A percentile compares a stretch with the other conserved stretches of the same genome.
phyloP scores from a whole-genome alignment of 805 yeast species.

The Torulaspora microellipsoides region DNA sequence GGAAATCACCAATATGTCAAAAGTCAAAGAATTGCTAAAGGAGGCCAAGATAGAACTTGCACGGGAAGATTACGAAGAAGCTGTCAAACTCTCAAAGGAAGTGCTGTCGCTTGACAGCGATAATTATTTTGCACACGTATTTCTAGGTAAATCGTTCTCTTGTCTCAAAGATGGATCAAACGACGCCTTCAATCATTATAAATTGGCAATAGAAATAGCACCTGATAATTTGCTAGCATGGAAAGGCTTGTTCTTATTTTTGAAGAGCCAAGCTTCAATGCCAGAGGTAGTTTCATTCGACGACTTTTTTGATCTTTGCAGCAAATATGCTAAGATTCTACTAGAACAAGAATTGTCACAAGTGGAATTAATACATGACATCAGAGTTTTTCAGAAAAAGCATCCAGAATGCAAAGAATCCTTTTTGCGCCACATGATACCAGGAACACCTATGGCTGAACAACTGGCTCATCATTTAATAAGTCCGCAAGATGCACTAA shows the following conservation, averaged over 20 bases:
- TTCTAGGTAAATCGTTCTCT: slow-evolving; percentile 67
- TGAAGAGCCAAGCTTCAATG: slow-evolving; percentile 24
- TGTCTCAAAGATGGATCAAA: slow-evolving; percentile 35
- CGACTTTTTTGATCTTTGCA: slow-evolving; percentile 41
- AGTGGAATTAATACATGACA: slow-evolving; percentile 46
- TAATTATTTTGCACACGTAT: slow-evolving; percentile 62
- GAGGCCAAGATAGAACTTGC: slow-evolving; percentile 50
- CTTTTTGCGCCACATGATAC: slow-evolving; percentile 49
- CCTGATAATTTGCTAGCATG: slow-evolving; percentile 60
- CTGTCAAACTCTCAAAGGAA: slow-evolving; percentile 51
- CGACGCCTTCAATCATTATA: slow-evolving; percentile 36
- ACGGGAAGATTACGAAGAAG: slow-evolving; percentile 56
- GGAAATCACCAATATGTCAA: slow-evolving; percentile 25
- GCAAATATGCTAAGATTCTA: slow-evolving; percentile 42
- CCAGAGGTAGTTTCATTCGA: slow-evolving; percentile 40
- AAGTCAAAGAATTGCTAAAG: slow-evolving; percentile 39
- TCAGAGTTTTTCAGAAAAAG: slow-evolving; percentile 43
- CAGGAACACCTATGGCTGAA: slow-evolving; percentile 53
- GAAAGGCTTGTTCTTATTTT: slow-evolving; percentile 67
- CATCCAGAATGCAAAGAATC: slow-evolving; percentile 40
- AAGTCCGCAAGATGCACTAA: slow-evolving; percentile 43
- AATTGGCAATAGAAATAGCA: slow-evolving; percentile 46
- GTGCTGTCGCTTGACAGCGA: slow-evolving; percentile 52
- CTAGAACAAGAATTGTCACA: slow-evolving; percentile 42
- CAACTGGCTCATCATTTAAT: slow-evolving; percentile 46